Evolutionary conservation across 2,329 filamentous ascomycete genomes (phyloP), one percentile per base, ranked within the genome.

Genomic region (Paraphaeosphaeria minitans): DNA sequence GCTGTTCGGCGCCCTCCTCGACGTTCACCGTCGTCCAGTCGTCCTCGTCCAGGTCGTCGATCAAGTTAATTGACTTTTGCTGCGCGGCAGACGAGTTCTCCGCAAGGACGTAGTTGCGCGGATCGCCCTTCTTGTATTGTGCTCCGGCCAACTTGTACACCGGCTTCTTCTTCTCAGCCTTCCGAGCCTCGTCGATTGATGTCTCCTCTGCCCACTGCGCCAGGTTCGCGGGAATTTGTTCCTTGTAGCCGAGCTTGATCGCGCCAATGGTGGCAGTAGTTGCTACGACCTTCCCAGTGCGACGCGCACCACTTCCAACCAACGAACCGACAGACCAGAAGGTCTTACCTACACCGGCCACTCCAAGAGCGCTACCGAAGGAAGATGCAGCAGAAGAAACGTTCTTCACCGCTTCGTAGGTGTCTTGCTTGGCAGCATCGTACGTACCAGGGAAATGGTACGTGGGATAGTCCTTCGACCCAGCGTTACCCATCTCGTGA

Each of bases 391-490:
- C 66, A 4, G 45, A 12, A 14, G 33, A 45, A 22, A 69, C 53
- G 29, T 64, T 37, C 0, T 29, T 39, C 3, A 61, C n/a, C 2
- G 67, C 66, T 3, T 51, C 29, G 9, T 35, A 39, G 4, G 66
- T 59, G 24, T 65, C 58, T 24, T 60, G 21, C 0, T 56, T 21
- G 0, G 66, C 66, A n/a, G 53, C 53, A 0, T 61, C 48, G 62
- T 65, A 70, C 9, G 66, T 70, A 24, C 58, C 58, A 1, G 66
- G 66, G 55, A 64, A 67, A 37, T 55, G 24, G 46, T 60, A 58
- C 14, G 56, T 50, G 7, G 59, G 59, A 16, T 41, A 7, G 33
- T 22, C 33, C 39, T 41, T 51, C 21, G 12, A 35, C 12, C 48
- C 33, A 39, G 10, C 16, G n/a, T 51, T 33, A 1, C 12, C 48